Evolutionary conservation across 1,139 yeast species (phyloP).

Genomic region (Petasospora fabianii): DNA sequence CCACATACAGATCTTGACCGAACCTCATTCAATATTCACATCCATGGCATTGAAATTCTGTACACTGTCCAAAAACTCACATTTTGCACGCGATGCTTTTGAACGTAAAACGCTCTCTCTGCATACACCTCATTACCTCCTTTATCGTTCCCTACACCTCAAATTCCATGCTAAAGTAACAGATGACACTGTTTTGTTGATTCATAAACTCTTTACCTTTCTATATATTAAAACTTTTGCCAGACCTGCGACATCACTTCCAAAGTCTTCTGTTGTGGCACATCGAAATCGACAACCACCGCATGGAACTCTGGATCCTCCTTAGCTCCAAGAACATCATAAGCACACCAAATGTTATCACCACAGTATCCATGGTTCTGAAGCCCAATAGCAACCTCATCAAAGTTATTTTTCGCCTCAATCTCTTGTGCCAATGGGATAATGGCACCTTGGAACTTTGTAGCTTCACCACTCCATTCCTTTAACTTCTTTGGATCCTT

Average conservation of each 20-base stretch:
- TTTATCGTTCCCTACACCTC: too few species aligned
- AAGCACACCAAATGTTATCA: conserved; percentile 58
- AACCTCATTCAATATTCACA: too few species aligned
- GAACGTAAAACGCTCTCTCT: too few species aligned
- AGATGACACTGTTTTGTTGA: too few species aligned
- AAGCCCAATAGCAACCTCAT: conserved; percentile 51
- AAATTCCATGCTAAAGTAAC: too few species aligned
- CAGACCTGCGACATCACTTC: conserved; percentile 9
- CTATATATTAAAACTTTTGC: conserved; percentile 7
- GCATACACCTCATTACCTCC: too few species aligned
- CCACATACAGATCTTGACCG: too few species aligned
- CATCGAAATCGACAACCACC: conserved; percentile 8
- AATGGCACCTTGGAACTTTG: conserved; percentile 21
- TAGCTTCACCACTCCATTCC: conserved; percentile 8
- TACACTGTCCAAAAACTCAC: too few species aligned
- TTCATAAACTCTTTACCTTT: too few species aligned
- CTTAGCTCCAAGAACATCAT: conserved; percentile 25
- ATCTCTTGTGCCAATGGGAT: conserved; percentile 25
- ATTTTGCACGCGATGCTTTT: too few species aligned
- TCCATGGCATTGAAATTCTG: too few species aligned
- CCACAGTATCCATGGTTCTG: conserved; percentile 48
- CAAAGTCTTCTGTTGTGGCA: conserved; percentile 1
- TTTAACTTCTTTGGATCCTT: conserved; percentile 8
- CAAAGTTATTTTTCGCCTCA: conserved; percentile 31
- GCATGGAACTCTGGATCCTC: conserved; percentile 11